Evolutionary conservation across 345 rosid genomes (phyloP), one percentile per base, ranked within the genome.

Genomic region (Arabis alpina): DNA sequence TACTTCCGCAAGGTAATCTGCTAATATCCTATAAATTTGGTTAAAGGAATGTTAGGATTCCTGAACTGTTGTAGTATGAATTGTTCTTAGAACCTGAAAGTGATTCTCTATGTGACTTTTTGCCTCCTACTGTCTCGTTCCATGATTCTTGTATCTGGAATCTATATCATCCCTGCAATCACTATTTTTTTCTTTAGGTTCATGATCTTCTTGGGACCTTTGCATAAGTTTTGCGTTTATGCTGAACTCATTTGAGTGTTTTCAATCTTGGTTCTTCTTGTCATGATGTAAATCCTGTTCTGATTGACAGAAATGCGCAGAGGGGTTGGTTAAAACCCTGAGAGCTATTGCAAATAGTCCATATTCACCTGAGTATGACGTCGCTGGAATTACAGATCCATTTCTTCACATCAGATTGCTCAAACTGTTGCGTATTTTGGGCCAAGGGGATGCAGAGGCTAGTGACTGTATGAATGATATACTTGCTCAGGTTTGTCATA

Each of bases 401-500:
- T 93, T 93, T 76, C 97, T 93, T 70, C 99, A 93, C 76, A 88
- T 93, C 76, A 86, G 94, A 84, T 81, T 93, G 86, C 99, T 93
- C 64, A 87, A 44, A 83, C 87, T 91, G 78, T 75, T 94, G 86
- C 87, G 88, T 47, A 78, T 84, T 27, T 76, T 91, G 84, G 99
- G 99, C 45, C 95, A 89, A 54, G 96, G 99, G 75, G 97, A 94
- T 79, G 82, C 88, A 14, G 94, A 87, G 73, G 90, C 99, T 49
- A 91, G 99, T 82, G 99, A 94, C 71, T 54, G 76, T 76, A 94
- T 94, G 99, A 94, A 91, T 80, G 99, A 94, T 84, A 88, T 94
- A 72, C 99, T 94, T 72, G 97, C 99, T 27, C 99, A 94, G 95
- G 99, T 91, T 32, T 72, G 84, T 83, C 44, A 28, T 55, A 50